A percentile compares a stretch with the other conserved stretches of the same genome.
Conservation (phyloP, 371 early-diverging fungal genomes). For the Phascolomyces articulosus region DNA sequence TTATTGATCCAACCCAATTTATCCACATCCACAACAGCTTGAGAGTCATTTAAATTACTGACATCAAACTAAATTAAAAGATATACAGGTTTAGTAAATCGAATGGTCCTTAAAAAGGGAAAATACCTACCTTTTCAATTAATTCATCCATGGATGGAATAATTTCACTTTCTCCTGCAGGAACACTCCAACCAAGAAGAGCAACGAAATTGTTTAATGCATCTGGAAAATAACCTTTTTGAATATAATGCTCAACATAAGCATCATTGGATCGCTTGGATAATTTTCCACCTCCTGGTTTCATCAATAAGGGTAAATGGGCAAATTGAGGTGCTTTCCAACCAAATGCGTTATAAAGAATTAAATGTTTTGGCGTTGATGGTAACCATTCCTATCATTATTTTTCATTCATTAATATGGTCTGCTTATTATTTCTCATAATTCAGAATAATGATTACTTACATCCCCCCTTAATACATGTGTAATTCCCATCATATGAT, state of each 20-base stretch:
- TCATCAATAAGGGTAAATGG: slow-evolving; percentile 89
- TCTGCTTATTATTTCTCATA: too few relatives aligned
- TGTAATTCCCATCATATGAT: slow-evolving; percentile 88
- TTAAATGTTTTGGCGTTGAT: slow-evolving; percentile 89
- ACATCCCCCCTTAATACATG: slow-evolving; percentile 94
- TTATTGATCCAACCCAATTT: slow-evolving; percentile 88
- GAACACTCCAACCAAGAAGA: slow-evolving; percentile 83
- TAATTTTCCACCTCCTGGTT: slow-evolving; percentile 82
- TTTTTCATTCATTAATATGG: too few relatives aligned
- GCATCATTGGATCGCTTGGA: slow-evolving; percentile 86
- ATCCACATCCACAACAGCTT: slow-evolving; percentile 76
- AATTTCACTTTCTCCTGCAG: slow-evolving; percentile 57
- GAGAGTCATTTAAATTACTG: slow-evolving; percentile 71
- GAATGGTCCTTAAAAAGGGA: too few relatives aligned
- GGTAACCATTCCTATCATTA: slow-evolving; percentile 86
- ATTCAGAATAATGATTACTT: too few relatives aligned
- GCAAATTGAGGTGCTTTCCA: slow-evolving; percentile 83
- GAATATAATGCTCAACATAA: slow-evolving; percentile 70
- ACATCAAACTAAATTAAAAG: slow-evolving; percentile 67
- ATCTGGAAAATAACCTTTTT: slow-evolving; percentile 86
- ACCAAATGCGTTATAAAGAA: slow-evolving; percentile 82
- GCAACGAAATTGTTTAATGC: slow-evolving; percentile 90
- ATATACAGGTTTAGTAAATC: too few relatives aligned
- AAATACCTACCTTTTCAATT: slow-evolving; percentile 67
- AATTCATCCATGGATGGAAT: slow-evolving; percentile 70